These are phyloP conservation scores for Sugiyamaella smithiae DNA, from an alignment of 805 yeast genomes.

Conservation along the genomic window DNA sequence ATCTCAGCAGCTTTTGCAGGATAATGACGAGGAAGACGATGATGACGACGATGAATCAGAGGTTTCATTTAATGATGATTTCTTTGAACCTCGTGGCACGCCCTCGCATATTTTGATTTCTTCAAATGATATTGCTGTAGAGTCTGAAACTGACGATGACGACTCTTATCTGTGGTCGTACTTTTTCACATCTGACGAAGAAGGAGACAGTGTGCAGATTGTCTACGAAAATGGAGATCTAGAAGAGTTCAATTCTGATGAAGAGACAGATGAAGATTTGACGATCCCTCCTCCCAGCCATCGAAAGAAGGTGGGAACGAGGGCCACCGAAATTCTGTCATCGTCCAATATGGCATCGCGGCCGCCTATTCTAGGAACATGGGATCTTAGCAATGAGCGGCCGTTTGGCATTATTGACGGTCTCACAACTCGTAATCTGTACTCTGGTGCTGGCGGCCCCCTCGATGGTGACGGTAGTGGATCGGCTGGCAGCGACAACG, in stretches of 20 bases:
- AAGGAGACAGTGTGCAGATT: constrained; percentile 28
- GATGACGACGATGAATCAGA: constrained; percentile 29
- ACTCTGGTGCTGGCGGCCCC: constrained; percentile 30
- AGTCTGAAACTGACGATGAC: constrained; percentile 47
- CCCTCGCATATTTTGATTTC: constrained; percentile 17
- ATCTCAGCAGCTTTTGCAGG: constrained; percentile 28
- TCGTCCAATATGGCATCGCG: constrained; percentile 79
- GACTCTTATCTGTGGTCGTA: constrained; percentile 75
- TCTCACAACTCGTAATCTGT: constrained; percentile 76
- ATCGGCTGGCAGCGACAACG: not conserved
- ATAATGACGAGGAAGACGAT: constrained; percentile 30
- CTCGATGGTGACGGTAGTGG: constrained; percentile 12
- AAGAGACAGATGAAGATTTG: constrained; percentile 92
- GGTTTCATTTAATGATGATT: constrained; percentile 27
- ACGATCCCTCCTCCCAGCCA: constrained; percentile 69
- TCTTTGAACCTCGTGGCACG: constrained; percentile 25
- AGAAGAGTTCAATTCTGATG: constrained; percentile 54
- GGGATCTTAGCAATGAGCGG: constrained; percentile 72
- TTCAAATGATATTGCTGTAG: constrained; percentile 10
- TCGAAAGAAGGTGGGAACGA: constrained; percentile 58
- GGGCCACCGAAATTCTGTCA: constrained; percentile 89
- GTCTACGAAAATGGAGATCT: not conserved
- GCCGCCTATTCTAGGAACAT: constrained; percentile 90
- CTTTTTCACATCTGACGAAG: constrained; percentile 51
- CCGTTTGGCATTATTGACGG: constrained; percentile 97